Evolutionary conservation across 2,329 filamentous ascomycete species (phyloP), one percentile per base, ranked within the genome.

Genomic region (Paecilomyces formosus): DNA sequence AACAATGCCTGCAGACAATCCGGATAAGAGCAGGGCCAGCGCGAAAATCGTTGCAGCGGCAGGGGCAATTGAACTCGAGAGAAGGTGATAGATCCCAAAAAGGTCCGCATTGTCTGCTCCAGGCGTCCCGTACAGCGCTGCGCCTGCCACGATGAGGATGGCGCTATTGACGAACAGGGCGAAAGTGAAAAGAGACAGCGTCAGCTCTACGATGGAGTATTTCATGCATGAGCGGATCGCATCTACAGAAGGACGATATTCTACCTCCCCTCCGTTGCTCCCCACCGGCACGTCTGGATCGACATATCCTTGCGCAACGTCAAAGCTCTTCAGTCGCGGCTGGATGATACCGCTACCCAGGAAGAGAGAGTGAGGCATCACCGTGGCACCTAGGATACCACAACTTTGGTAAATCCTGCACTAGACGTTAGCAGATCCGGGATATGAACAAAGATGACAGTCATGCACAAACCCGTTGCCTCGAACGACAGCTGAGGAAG

Each of bases 31-130:
- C 1, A 96, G 78, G 0, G 91, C 90, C 2, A 95, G 78, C 0
- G 90, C 90, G 63, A 96, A 96, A n/a, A 96, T 79, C 2, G 88
- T 89, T 1, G 90, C 92, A 0, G 90, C 92, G 0, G 83, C 88
- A 0, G 87, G 85, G 0, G 88, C 85, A 55, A 96, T 85, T 57
- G 84, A 87, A 0, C 73, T 67, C 0, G 85, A 82, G 0, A 96
- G 83, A 2, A 96, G 79, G 39, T 81, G 73, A 74, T 96, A 87
- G 65, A 96, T 96, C 35, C 85, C 86, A 68, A 95, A 96, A 49
- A 96, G 87, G 68, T 94, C 88, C 1, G 89, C 90, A 52, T 85
- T 78, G 6, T 81, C 76, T 1, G 88, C 88, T 2, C 83, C 80
- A 0, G 80, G 70, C 49, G 83, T 82, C 3, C 81, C 73, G 69